These are phyloP conservation scores for Vaccinium myrtillus DNA, from an alignment of 148 eudicot genomes.

Conservation along the genomic window DNA sequence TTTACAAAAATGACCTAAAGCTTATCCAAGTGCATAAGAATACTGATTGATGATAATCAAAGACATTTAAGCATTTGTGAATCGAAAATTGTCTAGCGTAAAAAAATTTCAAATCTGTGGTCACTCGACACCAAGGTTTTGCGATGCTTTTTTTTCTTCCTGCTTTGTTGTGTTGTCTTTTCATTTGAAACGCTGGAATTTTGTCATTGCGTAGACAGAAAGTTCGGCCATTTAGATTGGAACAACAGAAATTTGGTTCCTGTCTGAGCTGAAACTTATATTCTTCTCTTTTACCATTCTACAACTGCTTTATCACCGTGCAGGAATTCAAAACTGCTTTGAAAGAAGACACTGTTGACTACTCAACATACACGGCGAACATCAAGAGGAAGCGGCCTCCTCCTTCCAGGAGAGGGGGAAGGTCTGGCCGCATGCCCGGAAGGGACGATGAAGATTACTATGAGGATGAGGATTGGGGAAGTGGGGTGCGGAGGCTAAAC, in stretches of 20 bases:
- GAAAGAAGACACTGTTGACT: constrained; percentile 90
- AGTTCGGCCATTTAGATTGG: neutral
- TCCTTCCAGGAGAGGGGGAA: constrained; percentile 61
- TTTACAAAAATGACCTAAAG: neutral
- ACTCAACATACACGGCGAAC: constrained; percentile 84
- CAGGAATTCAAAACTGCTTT: constrained; percentile 91
- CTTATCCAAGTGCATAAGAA: neutral
- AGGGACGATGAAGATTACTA: constrained; percentile 51
- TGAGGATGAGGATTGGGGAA: constrained; percentile 49
- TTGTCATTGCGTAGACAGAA: neutral
- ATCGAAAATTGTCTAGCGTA: neutral
- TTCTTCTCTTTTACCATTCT: neutral
- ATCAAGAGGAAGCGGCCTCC: constrained; percentile 86
- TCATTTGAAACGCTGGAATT: neutral
- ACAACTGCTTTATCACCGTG: neutral
- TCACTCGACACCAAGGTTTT: neutral
- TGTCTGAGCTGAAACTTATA: neutral
- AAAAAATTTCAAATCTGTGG: neutral
- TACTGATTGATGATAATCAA: neutral
- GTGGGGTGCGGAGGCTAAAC: constrained; percentile 40
- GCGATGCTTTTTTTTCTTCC: neutral
- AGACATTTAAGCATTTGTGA: neutral
- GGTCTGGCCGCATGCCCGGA: constrained; percentile 33
- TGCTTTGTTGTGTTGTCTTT: neutral
- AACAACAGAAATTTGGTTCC: neutral